phyloP scores from a whole-genome alignment of 2,329 filamentous ascomycete species.

The Pseudogymnoascus sp. region DNA sequence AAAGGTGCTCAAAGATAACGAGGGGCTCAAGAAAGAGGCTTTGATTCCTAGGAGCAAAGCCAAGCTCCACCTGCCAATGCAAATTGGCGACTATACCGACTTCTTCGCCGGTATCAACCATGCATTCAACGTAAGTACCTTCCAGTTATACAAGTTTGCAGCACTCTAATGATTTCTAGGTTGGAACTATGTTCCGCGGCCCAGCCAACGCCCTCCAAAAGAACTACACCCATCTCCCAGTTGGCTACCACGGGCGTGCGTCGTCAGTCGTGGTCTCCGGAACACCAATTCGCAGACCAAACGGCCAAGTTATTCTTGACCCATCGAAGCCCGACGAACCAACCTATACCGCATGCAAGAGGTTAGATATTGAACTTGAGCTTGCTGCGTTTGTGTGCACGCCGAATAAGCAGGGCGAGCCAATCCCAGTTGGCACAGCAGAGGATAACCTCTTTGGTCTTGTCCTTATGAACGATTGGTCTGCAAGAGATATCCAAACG shows the following conservation, averaged over 20 bases:
- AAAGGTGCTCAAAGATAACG: constrained; percentile 56
- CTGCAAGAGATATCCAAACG: constrained; percentile 70
- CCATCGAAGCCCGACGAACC: constrained; percentile 55
- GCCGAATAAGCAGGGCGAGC: constrained; percentile 55
- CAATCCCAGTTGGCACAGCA: constrained; percentile 56
- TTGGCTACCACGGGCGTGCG: constrained; percentile 73
- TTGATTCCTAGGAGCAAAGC: constrained; percentile 53
- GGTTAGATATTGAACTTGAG: constrained; percentile 74
- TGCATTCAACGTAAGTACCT: constrained; percentile 48
- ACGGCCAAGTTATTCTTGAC: constrained; percentile 64
- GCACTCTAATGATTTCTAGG: constrained; percentile 21
- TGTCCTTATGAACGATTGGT: constrained; percentile 84
- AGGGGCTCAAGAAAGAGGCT: constrained; percentile 45
- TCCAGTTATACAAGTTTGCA: constrained; percentile 11
- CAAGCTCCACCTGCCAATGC: constrained; percentile 64
- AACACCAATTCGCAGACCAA: constrained; percentile 63
- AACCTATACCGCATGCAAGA: constrained; percentile 53
- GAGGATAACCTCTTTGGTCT: constrained; percentile 69
- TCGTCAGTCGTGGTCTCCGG: constrained; percentile 70
- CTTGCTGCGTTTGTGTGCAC: constrained; percentile 66
- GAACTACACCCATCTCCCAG: constrained; percentile 74
- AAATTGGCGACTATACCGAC: constrained; percentile 76
- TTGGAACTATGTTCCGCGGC: constrained; percentile 66
- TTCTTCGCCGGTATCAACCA: constrained; percentile 79
- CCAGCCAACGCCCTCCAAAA: constrained; percentile 66